These are phyloP conservation scores for Hysterium pulicare DNA, from an alignment of 2,329 filamentous ascomycete species.

Conservation along the genomic window DNA sequence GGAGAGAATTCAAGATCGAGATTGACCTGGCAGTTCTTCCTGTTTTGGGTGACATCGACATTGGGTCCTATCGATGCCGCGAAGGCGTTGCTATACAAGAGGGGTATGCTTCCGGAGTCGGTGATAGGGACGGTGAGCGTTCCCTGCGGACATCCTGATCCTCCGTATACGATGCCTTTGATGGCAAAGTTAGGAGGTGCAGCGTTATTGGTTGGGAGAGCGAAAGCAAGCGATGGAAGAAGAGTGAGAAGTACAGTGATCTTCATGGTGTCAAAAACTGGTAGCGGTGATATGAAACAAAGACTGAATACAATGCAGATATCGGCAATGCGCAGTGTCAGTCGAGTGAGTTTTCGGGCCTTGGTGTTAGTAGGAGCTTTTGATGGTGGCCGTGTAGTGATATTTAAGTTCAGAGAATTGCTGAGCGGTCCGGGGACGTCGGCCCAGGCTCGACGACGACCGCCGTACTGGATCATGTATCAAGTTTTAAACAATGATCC, in stretches of 20 bases:
- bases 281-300: no score
- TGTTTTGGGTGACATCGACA: constrained; percentile 22
- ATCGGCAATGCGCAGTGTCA: no score
- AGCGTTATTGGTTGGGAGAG: background rate
- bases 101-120: background rate
- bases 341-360: no score
- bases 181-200: background rate
- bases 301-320: no score
- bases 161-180: background rate
- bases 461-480: no score
- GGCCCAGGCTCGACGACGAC: no score
- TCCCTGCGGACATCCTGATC: background rate
- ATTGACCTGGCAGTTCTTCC: constrained; percentile 40
- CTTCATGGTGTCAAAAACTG: background rate
- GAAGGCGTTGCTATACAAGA: constrained; percentile 27
- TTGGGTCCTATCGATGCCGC: constrained; percentile 26
- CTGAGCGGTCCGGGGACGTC: no score
- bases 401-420: no score
- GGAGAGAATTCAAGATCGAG: constrained; percentile 29
- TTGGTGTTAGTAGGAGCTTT: no score
- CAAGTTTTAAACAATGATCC: no score
- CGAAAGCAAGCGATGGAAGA: background rate
- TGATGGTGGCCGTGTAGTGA: no score
- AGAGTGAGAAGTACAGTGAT: background rate
- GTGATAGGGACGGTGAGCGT: background rate